Base-by-base conservation (phyloP, 2,329 filamentous ascomycete genomes). In the Exophiala phaeomuriformis region DNA sequence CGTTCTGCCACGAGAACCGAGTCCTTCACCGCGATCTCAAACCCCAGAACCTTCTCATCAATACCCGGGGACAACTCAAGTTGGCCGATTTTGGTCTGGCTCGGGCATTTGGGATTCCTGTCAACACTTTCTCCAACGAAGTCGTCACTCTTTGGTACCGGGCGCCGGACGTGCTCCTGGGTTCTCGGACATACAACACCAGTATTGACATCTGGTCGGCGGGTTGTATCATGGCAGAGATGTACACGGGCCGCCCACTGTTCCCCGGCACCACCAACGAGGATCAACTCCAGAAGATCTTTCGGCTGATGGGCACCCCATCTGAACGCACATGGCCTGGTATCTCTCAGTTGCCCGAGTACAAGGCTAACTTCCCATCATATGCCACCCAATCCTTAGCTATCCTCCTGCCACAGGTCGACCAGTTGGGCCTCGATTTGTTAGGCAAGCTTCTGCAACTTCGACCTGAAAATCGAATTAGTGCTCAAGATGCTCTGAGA, bases 141-240 rank as follows among this genome's bases (percentile, higher is more conserved):
- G 37, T 59, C 31, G 49, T 52, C 31, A 56, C 59, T 2, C 48
- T 58, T 35, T 61, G 82, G 79, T 98, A 98, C 70, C 87, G 93
- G 41, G 93, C 93, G 0, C 93, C 93, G 0, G 93, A 98, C 65
- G 93, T 98, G 44, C 80, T 98, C 48, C 80, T 98, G 43, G 93
- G 93, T 49, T 93, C 87, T 65, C 79, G 93, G 61, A 97, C 93
- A 27, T 98, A 98, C 75, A 98, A 95, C 73, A 98, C 93, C n/a
- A 95, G 89, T 72, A 97, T 98, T 69, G 93, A 98, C 67, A 97
- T 98, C 68, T 98, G 93, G 93, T 95, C 89, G 4, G 93, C 93
- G 4, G 93, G 93, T 52, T 98, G 93, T 71, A 98, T 98, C 76
- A 97, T 98, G 93, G 93, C 93, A 6, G 93, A 98, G 73, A 96